Evolutionary conservation across 768 basidiomycete genomes (phyloP).

Genomic region (Phylloporus sp.): DNA sequence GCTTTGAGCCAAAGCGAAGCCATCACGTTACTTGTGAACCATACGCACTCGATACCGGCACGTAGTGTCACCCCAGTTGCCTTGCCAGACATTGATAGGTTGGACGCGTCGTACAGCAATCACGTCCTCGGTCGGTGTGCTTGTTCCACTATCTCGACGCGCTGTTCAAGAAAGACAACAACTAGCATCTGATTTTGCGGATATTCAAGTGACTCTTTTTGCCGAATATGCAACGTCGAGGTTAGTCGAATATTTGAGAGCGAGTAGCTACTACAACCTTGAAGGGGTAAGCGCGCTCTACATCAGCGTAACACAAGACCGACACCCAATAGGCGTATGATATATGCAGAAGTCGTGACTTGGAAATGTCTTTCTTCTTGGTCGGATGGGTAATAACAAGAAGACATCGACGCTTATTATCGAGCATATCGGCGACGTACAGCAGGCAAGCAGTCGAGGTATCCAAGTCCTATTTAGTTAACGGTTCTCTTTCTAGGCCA

Average conservation of each 20-base stretch:
- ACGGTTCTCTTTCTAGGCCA: slow-evolving; percentile 52
- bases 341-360: slow-evolving; percentile 77
- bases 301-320: not conserved
- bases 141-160: slow-evolving; percentile 93
- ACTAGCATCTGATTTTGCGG: slow-evolving; percentile 74
- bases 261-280: slow-evolving; percentile 87
- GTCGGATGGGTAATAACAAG: slow-evolving; percentile 97
- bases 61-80: slow-evolving; percentile 20
- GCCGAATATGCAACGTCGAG: slow-evolving; percentile 78
- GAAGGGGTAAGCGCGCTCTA: slow-evolving; percentile 52
- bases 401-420: slow-evolving; percentile 92
- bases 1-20: slow-evolving; percentile 61
- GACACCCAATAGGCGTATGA: slow-evolving; percentile 61
- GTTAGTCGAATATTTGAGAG: slow-evolving; percentile 86
- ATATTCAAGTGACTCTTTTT: slow-evolving; percentile 85
- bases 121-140: slow-evolving; percentile 69
- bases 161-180: slow-evolving; percentile 83
- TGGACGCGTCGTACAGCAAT: slow-evolving; percentile 80
- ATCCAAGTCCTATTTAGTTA: not conserved
- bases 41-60: slow-evolving; percentile 94
- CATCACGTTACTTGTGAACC: slow-evolving; percentile 83
- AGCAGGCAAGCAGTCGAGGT: slow-evolving; percentile 50
- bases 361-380: slow-evolving; percentile 97
- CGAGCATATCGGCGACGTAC: slow-evolving; percentile 88
- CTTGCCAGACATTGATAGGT: slow-evolving; percentile 48